Evolutionary conservation across 441 rosid genomes (phyloP).

Genomic region (Croton laevigatus): DNA sequence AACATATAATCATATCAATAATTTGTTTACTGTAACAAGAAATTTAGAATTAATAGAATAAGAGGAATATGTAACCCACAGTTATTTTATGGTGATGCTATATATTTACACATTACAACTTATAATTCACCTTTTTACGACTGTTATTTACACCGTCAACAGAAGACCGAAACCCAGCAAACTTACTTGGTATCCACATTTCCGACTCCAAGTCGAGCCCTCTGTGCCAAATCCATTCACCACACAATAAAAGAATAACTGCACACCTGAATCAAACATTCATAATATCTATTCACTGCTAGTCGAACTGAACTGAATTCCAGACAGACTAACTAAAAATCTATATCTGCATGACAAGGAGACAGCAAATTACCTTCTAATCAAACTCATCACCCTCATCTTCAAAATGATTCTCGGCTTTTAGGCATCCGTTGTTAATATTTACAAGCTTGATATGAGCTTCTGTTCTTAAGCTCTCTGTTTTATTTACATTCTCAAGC

Average conservation of each 20-base stretch:
- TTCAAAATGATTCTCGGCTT: constrained; percentile 50
- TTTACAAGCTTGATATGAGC: constrained; percentile 55
- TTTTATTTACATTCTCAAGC: constrained; percentile 60
- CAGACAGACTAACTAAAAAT: not conserved
- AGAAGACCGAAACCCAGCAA: constrained; percentile 22
- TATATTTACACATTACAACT: constrained; percentile 35
- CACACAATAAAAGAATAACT: constrained; percentile 42
- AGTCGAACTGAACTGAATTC: not conserved
- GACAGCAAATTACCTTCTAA: constrained; percentile 44
- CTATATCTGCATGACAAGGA: not conserved
- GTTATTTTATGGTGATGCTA: not conserved
- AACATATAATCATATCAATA: not conserved
- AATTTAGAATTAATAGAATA: constrained; percentile 16
- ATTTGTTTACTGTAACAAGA: not conserved
- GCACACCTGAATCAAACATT: constrained; percentile 38
- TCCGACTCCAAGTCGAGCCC: constrained; percentile 24
- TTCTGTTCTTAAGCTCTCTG: constrained; percentile 41
- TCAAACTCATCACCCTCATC: constrained; percentile 52
- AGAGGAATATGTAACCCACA: too few species aligned
- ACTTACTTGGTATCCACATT: constrained; percentile 26
- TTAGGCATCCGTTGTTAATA: constrained; percentile 37
- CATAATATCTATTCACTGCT: too few species aligned
- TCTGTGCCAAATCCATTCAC: constrained; percentile 27
- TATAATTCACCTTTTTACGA: constrained; percentile 20
- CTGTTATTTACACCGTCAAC: constrained; percentile 37